phyloP scores from a whole-genome alignment of 495 filamentous ascomycete genomes.

The Podospora australis region DNA sequence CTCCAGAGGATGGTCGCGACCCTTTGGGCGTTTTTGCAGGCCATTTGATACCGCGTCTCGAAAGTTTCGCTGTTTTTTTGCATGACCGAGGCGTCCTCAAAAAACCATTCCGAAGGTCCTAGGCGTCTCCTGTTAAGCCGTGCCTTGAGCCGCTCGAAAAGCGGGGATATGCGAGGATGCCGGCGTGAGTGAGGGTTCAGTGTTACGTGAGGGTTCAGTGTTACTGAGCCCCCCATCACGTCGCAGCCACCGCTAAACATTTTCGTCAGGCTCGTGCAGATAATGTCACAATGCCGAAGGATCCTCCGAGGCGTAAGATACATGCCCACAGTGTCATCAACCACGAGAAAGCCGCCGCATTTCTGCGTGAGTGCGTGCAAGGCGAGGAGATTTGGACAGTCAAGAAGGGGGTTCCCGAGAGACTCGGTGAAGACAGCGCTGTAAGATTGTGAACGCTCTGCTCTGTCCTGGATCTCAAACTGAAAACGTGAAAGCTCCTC shows the following conservation, averaged over 20 bases:
- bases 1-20: conserved; percentile 5
- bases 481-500: not conserved
- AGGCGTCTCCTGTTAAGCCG: not conserved
- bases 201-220: not conserved
- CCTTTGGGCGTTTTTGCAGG: conserved; percentile 10
- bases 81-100: conserved; percentile 15
- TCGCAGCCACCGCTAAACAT: conserved; percentile 25
- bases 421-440: conserved; percentile 23
- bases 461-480: not conserved
- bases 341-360: conserved; percentile 12
- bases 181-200: too few relatives aligned
- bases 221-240: conserved; percentile 21
- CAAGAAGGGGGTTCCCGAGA: conserved; percentile 25
- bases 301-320: conserved; percentile 12
- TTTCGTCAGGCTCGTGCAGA: conserved; percentile 25
- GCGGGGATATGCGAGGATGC: too few relatives aligned
- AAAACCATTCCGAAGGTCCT: conserved; percentile 16
- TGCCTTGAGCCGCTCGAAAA: not conserved
- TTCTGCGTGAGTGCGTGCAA: not conserved
- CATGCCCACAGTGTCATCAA: conserved; percentile 26
- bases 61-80: conserved; percentile 20
- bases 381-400: conserved; percentile 18
- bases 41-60: conserved; percentile 1
- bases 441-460: too few relatives aligned
- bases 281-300: conserved; percentile 10